Percentiles rank a stretch among this genome's conserved stretches.
phyloP scores from a whole-genome alignment of 1,284 basidiomycete genomes.

The Austroboletus olivaceoglutinosus region DNA sequence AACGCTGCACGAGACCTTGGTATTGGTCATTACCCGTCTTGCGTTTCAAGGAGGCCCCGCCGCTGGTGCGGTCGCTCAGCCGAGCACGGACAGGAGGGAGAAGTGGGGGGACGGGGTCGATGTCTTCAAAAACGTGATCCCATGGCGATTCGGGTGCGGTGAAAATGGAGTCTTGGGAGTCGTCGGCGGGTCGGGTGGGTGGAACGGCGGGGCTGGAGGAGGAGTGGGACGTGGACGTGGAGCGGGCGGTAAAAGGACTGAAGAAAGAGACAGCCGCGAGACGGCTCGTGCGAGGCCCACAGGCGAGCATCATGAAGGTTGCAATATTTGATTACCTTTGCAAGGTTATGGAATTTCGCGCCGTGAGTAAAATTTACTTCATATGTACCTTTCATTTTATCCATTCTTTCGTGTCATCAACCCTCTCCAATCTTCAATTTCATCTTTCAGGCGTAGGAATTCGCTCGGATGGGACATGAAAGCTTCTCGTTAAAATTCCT shows the following conservation, averaged over 20 bases:
- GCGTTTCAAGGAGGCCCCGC: background rate
- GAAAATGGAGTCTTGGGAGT: conserved; percentile 36
- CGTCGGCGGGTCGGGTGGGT: background rate
- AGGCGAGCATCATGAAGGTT: background rate
- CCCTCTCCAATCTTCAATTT: too few species aligned
- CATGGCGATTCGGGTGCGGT: conserved; percentile 44
- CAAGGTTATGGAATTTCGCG: too few species aligned
- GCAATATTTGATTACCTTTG: too few species aligned
- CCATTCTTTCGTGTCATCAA: too few species aligned
- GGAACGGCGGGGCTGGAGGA: background rate
- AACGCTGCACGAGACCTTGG: conserved; percentile 5
- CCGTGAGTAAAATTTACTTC: too few species aligned
- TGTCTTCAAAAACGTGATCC: conserved; percentile 54
- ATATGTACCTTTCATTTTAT: too few species aligned
- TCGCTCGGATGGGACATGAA: too few species aligned
- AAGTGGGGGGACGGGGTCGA: conserved; percentile 33
- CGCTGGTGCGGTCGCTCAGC: background rate
- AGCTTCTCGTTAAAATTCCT: too few species aligned
- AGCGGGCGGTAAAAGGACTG: background rate
- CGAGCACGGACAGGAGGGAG: conserved; percentile 14
- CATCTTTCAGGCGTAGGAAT: too few species aligned
- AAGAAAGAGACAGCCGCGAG: conserved; percentile 6
- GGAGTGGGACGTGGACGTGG: background rate
- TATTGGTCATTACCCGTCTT: background rate
- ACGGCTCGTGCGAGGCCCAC: background rate